phyloP scores from a whole-genome alignment of 441 rosid genomes.

The Corymbia citriodora region DNA sequence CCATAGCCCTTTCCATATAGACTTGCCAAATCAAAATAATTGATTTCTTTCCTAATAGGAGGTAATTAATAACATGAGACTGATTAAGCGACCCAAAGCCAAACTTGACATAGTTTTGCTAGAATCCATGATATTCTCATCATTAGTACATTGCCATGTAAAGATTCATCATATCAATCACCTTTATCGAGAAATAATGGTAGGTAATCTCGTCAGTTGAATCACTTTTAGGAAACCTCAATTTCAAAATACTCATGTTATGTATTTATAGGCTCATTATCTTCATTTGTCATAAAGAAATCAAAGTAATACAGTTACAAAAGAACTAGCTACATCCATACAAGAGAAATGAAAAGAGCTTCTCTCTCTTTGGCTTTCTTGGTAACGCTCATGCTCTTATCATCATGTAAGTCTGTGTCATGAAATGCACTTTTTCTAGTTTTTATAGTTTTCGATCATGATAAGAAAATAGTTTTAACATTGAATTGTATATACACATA shows the following conservation, averaged over 20 bases:
- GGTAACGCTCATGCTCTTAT: background rate
- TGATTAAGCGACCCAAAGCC: background rate
- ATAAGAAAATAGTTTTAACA: background rate
- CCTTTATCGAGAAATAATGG: background rate
- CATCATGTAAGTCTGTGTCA: background rate
- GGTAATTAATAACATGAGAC: background rate
- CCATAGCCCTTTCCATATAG: background rate
- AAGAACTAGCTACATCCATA: background rate
- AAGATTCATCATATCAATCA: no score
- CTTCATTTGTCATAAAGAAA: background rate
- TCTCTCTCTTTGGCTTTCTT: background rate
- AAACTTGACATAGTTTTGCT: no score
- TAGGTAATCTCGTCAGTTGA: background rate
- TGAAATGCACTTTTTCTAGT: background rate
- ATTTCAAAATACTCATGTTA: background rate
- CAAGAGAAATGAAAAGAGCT: conserved; percentile 1
- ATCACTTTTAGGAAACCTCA: background rate
- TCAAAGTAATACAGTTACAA: background rate
- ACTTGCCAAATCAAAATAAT: background rate
- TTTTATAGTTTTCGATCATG: background rate
- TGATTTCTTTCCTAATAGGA: background rate
- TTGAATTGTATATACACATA: background rate
- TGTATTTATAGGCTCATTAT: background rate
- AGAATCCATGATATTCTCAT: no score
- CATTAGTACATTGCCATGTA: no score